Base-by-base conservation (phyloP, 2,329 filamentous ascomycete species). In the Curvularia lunata region DNA sequence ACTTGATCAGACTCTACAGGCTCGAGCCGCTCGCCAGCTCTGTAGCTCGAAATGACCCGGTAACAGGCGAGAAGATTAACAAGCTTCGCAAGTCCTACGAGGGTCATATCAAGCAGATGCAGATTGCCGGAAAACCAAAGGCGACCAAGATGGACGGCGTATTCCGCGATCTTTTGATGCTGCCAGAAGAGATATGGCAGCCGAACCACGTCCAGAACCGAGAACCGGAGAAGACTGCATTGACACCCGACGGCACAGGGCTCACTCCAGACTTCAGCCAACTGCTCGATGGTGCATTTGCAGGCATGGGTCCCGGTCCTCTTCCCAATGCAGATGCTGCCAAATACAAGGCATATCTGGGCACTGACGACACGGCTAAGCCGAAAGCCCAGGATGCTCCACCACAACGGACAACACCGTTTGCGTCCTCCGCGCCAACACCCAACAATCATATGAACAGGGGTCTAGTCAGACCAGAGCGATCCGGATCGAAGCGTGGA, bases 401-500 rank as follows among this genome's bases (percentile, higher is more conserved):
- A 47, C 61, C 63, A 25, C 69, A 69, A 42, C 65, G 71, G 18
- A 41, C 58, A 0, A 56, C 68, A 32, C 60, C 66, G 41, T 65
- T 63, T 10, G 54, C 64, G 37, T 61, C 64, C 30, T 67, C 58
- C 30, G 70, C 62, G 48, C 69, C 64, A 13, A 75, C 65, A 59
- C 70, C 77, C 27, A 76, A 73, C 37, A 77, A 75, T 8, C 65
- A 76, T 8, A 46, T 48, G n/a, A 71, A 70, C n/a, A 67, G 70
- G 52, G 82, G 85, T 54, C 76, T 78, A 10, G 75, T 80, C 38
- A 82, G 90, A 53, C 86, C 88, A 32, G 87, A 88, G 66, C 84
- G 90, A 47, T 80, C 82, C 54, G 83, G 85, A 61, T 91, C 90
- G 80, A 92, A 92, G 81, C 84, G 91, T 47, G 85, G 87, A 61